Conservation (phyloP, 495 filamentous ascomycete species). For the Neurospora discreta region DNA sequence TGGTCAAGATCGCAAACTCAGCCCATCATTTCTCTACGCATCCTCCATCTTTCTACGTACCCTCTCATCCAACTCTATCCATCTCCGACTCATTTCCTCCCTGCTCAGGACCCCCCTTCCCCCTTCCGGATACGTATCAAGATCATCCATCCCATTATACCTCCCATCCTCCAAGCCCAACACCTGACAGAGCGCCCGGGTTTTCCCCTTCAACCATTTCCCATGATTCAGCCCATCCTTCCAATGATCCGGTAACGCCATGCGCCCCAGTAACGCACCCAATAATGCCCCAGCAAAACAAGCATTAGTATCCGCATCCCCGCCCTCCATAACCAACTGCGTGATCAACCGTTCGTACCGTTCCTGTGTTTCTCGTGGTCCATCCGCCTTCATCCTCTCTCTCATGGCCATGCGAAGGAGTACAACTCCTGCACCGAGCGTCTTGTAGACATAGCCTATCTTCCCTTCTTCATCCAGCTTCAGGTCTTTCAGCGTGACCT, state of each 20-base stretch:
- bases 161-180: conserved; percentile 18
- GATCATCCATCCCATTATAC: conserved; percentile 19
- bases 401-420: conserved; percentile 26
- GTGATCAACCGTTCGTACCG: conserved; percentile 33
- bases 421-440: conserved; percentile 30
- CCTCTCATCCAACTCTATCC: conserved; percentile 19
- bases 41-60: conserved; percentile 14
- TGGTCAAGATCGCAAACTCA: neutral
- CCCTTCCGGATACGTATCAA: conserved; percentile 19
- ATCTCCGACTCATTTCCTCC: conserved; percentile 22
- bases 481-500: conserved; percentile 20
- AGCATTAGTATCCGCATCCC: conserved; percentile 41
- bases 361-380: conserved; percentile 1
- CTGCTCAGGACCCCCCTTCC: conserved; percentile 15
- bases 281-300: conserved; percentile 36
- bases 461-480: conserved; percentile 25
- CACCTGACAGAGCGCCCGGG: conserved; percentile 15
- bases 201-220: conserved; percentile 30
- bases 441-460: conserved; percentile 43
- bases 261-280: conserved; percentile 32
- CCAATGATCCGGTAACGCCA: conserved; percentile 30
- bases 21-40: neutral
- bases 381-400: neutral
- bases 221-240: conserved; percentile 27
- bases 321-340: conserved; percentile 34